These are phyloP conservation scores for Atalantia buxifolia DNA, from an alignment of 345 rosid species.

Conservation along the genomic window DNA sequence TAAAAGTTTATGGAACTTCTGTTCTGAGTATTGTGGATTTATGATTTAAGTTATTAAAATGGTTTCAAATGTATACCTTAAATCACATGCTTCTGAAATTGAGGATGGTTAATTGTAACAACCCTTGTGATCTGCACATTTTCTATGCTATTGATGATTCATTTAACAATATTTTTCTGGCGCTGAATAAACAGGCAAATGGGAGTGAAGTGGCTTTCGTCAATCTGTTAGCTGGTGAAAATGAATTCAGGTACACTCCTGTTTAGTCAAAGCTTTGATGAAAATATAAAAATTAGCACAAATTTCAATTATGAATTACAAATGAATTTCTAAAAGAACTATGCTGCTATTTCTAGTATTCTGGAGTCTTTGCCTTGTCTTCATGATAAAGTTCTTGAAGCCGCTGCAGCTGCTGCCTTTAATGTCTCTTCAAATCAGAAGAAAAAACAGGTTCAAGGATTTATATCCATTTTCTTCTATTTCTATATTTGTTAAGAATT, in stretches of 20 bases:
- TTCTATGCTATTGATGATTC: neutral
- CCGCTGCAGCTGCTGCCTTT: conserved; percentile 41
- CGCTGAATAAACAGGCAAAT: conserved; percentile 31
- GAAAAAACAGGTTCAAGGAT: conserved; percentile 35
- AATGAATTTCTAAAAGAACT: conserved; percentile 7
- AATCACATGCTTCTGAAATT: neutral
- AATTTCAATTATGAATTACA: neutral
- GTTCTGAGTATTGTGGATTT: neutral
- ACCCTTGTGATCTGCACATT: neutral
- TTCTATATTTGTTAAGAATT: neutral
- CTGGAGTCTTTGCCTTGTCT: conserved; percentile 51
- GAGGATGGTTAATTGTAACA: neutral
- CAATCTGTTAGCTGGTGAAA: conserved; percentile 35
- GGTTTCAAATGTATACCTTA: neutral
- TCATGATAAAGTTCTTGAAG: conserved; percentile 45
- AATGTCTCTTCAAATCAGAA: conserved; percentile 33
- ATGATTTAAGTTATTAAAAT: neutral
- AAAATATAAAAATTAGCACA: neutral
- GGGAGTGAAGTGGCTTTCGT: conserved; percentile 53
- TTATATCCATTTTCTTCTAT: neutral
- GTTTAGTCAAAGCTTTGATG: neutral
- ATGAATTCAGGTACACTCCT: conserved; percentile 33
- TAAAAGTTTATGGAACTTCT: neutral
- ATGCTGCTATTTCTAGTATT: conserved; percentile 33
- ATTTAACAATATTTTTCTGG: conserved; percentile 4